Evolutionary conservation across 108 stramenopile genomes (phyloP), one percentile per base, ranked within the genome.

Genomic region (Chaetoceros tenuissimus): DNA sequence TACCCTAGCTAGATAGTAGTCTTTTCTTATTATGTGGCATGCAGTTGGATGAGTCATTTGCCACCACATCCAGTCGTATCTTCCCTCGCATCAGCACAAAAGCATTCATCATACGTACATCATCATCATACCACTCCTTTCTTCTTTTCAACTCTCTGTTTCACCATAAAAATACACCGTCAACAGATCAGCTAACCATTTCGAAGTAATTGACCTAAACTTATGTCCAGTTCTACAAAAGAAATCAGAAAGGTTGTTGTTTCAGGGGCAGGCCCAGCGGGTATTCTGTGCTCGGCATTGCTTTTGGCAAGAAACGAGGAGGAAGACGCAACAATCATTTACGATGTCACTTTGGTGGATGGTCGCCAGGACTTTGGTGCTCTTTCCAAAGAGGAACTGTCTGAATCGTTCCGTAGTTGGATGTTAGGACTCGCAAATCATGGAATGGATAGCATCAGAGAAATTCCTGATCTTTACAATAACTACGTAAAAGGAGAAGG

Each of bases 221-320:
- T n/a, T n/a, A n/a, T n/a, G n/a, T n/a, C n/a, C n/a, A n/a, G n/a
- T n/a, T n/a, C n/a, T n/a, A n/a, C n/a, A 5, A 40, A 40, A 40
- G 16, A 23, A 49, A 17, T 7, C 27, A 20, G 53, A 48, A 60
- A 57, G 2, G 75, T 80, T 3, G 46, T 80, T n/a, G 70, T 80
- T 50, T 60, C 69, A 48, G 79, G 79, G 22, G 79, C 79, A n/a
- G 79, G 79, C 10, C 79, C 79, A 1, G 79, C 67, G 47, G 79
- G 79, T 10, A 68, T 80, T 31, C 68, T 80, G 8, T 64, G 69
- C 47, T 62, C 75, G 25, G 67, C 75, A 2, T 70, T 76, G 22
- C 64, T 80, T n/a, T 55, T 72, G 27, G 22, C 53, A 16, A 61
- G 74, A 18, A 80, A 80, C 55, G 60, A 68, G 13, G 53, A 57